Conservation (phyloP, 2,329 filamentous ascomycete genomes). For the Harringtonia lauricola region DNA sequence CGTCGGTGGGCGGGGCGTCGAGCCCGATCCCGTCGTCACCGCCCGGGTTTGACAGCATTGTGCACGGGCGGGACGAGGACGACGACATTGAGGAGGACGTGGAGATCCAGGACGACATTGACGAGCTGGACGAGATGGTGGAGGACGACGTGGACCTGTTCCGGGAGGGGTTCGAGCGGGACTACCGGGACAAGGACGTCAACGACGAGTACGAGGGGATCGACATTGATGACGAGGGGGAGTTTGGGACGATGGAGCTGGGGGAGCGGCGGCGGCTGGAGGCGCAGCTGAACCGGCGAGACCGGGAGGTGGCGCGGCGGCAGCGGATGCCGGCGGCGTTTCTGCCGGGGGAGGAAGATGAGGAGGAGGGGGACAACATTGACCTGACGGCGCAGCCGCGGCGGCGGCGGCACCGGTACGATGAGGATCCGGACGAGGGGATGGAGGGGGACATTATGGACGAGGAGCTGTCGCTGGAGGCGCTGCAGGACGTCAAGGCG, state of each 20-base stretch:
- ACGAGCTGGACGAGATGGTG: conserved; percentile 71
- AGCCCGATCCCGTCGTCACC: conserved; percentile 60
- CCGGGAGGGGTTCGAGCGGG: conserved; percentile 59
- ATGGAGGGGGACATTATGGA: conserved; percentile 93
- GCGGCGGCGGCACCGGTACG: conserved; percentile 78
- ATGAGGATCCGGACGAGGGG: conserved; percentile 86
- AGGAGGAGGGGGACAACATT: conserved; percentile 68
- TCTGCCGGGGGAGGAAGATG: conserved; percentile 73
- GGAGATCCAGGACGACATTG: conserved; percentile 60
- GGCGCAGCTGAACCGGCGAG: conserved; percentile 60
- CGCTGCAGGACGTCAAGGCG: conserved; percentile 85
- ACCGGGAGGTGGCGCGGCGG: conserved; percentile 57
- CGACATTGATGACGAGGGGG: conserved; percentile 67
- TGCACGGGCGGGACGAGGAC: conserved; percentile 52
- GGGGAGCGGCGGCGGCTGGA: conserved; percentile 61
- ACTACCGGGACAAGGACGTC: conserved; percentile 56
- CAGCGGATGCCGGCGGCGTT: conserved; percentile 63
- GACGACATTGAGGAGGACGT: conserved; percentile 64
- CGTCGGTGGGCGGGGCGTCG: conserved; percentile 40
- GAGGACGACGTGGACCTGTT: conserved; percentile 76
- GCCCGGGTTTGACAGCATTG: conserved; percentile 51
- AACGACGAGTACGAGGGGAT: conserved; percentile 60
- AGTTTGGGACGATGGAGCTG: conserved; percentile 59
- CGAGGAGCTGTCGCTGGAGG: conserved; percentile 86
- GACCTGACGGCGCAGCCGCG: conserved; percentile 80